Conservation (phyloP, 345 rosid genomes). For the Anacardium occidentale region DNA sequence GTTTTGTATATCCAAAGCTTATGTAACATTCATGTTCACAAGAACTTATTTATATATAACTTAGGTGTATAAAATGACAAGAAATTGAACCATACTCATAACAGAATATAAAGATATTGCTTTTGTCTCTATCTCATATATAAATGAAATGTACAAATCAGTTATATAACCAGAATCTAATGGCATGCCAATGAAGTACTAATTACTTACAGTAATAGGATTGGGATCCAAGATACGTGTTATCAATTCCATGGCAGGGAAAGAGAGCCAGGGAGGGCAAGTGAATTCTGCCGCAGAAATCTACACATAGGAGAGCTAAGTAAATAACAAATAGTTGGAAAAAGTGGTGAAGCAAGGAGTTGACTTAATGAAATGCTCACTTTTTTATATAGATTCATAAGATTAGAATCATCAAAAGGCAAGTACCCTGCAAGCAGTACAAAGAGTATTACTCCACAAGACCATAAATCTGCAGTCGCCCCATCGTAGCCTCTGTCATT, state of each 20-base stretch:
- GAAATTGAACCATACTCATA: background rate
- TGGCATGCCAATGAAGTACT: slow-evolving; percentile 1
- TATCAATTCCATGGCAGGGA: slow-evolving; percentile 79
- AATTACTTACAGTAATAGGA: slow-evolving; percentile 80
- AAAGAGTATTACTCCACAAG: slow-evolving; percentile 96
- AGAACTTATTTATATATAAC: background rate
- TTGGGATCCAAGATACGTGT: slow-evolving; percentile 85
- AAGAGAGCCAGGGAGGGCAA: slow-evolving; percentile 95
- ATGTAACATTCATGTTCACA: background rate
- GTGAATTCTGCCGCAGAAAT: slow-evolving; percentile 91
- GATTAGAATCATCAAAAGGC: slow-evolving; percentile 98
- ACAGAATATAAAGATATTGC: background rate
- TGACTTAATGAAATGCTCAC: slow-evolving; percentile 54
- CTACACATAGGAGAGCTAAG: slow-evolving; percentile 35
- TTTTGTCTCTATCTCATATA: background rate
- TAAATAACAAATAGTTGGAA: slow-evolving; percentile 18
- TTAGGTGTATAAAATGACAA: background rate
- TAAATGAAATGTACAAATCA: background rate
- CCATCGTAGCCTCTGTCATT: slow-evolving; percentile 96
- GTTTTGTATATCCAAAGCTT: background rate
- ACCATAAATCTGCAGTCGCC: slow-evolving; percentile 95
- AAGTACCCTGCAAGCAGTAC: slow-evolving; percentile 97
- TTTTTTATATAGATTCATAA: slow-evolving; percentile 88
- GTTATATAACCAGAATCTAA: slow-evolving; percentile 6
- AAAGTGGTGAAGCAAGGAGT: slow-evolving; percentile 14